These are phyloP conservation scores for Geranium incanum DNA, from an alignment of 441 rosid genomes.

Conservation along the genomic window DNA sequence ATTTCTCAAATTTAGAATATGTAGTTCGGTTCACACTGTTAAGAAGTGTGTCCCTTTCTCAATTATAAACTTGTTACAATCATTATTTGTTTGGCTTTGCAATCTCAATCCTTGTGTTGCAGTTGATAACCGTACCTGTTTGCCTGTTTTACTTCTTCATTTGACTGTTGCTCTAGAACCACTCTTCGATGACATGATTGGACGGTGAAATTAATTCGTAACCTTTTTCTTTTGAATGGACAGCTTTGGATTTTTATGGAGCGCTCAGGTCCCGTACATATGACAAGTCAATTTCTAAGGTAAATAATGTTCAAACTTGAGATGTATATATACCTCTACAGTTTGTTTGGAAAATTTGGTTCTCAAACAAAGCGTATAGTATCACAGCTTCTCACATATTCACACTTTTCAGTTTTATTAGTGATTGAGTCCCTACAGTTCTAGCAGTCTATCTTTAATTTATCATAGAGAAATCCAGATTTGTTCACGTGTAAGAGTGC, in stretches of 20 bases:
- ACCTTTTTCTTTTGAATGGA: neutral
- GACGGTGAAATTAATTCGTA: neutral
- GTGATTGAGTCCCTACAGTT: neutral
- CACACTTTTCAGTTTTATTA: neutral
- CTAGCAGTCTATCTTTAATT: neutral
- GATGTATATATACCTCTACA: neutral
- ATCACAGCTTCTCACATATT: neutral
- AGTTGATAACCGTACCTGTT: neutral
- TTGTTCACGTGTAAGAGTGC: neutral
- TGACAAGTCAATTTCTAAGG: constrained; percentile 78
- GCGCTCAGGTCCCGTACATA: constrained; percentile 87
- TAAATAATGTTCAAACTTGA: constrained; percentile 20
- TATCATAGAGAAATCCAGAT: neutral
- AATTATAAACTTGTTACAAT: neutral
- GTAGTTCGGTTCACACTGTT: neutral
- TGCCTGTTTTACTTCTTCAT: too few relatives aligned
- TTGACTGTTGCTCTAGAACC: too few relatives aligned
- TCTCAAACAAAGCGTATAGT: neutral
- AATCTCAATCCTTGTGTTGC: constrained; percentile 8
- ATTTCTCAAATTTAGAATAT: neutral
- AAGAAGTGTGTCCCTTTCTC: neutral
- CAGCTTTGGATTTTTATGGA: constrained; percentile 47
- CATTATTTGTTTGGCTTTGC: neutral
- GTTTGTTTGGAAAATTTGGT: neutral
- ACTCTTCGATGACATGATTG: neutral